Evolutionary conservation across 2,329 filamentous ascomycete species (phyloP).

Genomic region (Acrocalymma vagum): DNA sequence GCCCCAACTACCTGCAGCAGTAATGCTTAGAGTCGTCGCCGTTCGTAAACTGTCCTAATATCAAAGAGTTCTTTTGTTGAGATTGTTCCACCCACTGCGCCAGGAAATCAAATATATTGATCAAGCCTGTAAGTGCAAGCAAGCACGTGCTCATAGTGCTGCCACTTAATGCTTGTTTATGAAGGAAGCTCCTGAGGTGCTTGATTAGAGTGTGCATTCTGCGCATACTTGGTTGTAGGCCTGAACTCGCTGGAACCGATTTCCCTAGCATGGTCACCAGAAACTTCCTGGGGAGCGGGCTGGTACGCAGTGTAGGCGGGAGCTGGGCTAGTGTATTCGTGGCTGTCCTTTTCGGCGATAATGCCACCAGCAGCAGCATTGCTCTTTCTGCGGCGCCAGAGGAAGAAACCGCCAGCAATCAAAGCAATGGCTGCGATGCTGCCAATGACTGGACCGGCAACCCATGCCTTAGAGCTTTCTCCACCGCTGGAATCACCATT

Average conservation of each 20-base stretch:
- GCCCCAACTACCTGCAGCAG: too few species aligned
- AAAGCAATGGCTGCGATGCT: conserved; percentile 23
- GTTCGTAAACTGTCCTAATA: too few species aligned
- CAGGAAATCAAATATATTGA: too few species aligned
- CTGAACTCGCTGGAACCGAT: conserved; percentile 20
- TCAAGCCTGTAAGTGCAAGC: too few species aligned
- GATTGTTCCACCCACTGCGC: too few species aligned
- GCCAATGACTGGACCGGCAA: conserved; percentile 37
- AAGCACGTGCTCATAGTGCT: too few species aligned
- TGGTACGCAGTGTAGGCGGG: conserved; percentile 12
- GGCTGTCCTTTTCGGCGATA: conserved; percentile 19
- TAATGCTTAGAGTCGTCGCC: too few species aligned
- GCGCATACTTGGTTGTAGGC: conserved; percentile 25
- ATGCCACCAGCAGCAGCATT: not conserved
- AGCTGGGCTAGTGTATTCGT: not conserved
- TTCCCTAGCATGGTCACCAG: not conserved
- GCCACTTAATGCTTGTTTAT: too few species aligned
- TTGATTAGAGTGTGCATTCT: conserved; percentile 6
- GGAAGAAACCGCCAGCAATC: conserved; percentile 22
- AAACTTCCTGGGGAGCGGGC: conserved; percentile 12
- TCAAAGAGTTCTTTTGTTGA: too few species aligned
- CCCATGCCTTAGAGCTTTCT: conserved; percentile 34
- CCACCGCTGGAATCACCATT: not conserved
- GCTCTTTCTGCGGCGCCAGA: conserved; percentile 21
- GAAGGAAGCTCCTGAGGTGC: conserved; percentile 19